Conservation (phyloP, 2,329 filamentous ascomycete species). For the Didymella exigua region DNA sequence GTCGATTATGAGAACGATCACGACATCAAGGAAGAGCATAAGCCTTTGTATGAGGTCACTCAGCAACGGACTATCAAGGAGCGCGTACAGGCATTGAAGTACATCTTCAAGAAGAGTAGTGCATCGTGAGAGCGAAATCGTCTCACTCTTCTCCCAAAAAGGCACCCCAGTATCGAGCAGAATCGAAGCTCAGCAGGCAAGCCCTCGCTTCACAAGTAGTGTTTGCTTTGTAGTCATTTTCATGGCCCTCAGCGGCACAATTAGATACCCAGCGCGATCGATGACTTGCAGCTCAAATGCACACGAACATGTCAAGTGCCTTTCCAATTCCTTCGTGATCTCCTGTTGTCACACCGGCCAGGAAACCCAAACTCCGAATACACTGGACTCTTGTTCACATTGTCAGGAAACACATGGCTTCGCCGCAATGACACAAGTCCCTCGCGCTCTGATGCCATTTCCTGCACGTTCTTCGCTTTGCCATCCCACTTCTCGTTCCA, state of each 20-base stretch:
- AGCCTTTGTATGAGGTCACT: slow-evolving; percentile 46
- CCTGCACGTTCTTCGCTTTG: neutral
- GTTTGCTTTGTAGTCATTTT: slow-evolving; percentile 1
- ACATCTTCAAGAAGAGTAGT: slow-evolving; percentile 28
- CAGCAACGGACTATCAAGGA: slow-evolving; percentile 42
- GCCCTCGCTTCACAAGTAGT: slow-evolving; percentile 2
- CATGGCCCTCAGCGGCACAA: neutral
- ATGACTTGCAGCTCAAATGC: slow-evolving; percentile 4
- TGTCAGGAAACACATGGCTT: neutral
- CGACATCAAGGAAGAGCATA: slow-evolving; percentile 48
- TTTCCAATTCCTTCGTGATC: neutral
- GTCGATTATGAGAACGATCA: slow-evolving; percentile 54
- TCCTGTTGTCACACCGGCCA: neutral
- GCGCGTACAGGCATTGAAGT: slow-evolving; percentile 36
- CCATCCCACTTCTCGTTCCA: neutral
- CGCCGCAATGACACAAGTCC: neutral
- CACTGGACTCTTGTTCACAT: neutral
- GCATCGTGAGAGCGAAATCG: neutral
- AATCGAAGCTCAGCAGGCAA: neutral
- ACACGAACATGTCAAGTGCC: neutral
- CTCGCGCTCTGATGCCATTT: neutral
- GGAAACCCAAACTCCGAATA: neutral
- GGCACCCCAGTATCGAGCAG: neutral
- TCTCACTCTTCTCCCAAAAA: neutral
- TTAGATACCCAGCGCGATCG: slow-evolving; percentile 10